Evolutionary conservation across 768 basidiomycete genomes (phyloP), one percentile per base, ranked within the genome.

Genomic region (Tricholoma hemisulphureum): DNA sequence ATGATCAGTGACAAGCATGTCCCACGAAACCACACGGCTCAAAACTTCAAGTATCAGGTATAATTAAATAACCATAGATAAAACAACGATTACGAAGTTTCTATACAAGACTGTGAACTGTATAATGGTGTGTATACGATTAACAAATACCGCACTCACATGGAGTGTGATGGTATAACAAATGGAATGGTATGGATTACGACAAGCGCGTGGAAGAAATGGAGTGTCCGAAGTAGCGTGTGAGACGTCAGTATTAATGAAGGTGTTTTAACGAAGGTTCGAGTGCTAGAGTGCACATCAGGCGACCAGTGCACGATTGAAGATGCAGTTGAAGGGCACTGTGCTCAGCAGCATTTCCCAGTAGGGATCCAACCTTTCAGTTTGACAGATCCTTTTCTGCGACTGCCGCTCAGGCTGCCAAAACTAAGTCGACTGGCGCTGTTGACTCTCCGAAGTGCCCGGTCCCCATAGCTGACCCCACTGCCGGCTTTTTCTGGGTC

Each of bases 391-490:
- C 81, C 83, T 64, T 79, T 79, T 67, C 79, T 80, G 50, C 87
- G 84, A 45, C 81, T 74, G n/a, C 81, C 84, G 66, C 87, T 90
- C 51, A 91, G 74, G 67, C 89, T 91, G 14, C 90, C 91, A 69
- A 93, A 91, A 69, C 91, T 93, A 65, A 95, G 75, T 56, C 91
- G 85, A 66, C 91, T 93, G n/a, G 89, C 90, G 70, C 91, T 93
- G 60, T 89, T 94, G 29, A 98, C 93, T 65, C 96, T 82, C 56
- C 94, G 83, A 29, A 98, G 78, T 21, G 94, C 91, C 58, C 97
- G 83, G 71, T 98, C 97, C 8, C 97, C 97, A 68, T 97, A 99
- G 66, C 91, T 93, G 45, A 99, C 94, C 20, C 97, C 97, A 60
- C 92, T 95, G 1, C 94, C 96, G 14, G 92, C 85, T 68, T 91